phyloP scores from a whole-genome alignment of 495 filamentous ascomycete species.

The Penicillium cinerascens region DNA sequence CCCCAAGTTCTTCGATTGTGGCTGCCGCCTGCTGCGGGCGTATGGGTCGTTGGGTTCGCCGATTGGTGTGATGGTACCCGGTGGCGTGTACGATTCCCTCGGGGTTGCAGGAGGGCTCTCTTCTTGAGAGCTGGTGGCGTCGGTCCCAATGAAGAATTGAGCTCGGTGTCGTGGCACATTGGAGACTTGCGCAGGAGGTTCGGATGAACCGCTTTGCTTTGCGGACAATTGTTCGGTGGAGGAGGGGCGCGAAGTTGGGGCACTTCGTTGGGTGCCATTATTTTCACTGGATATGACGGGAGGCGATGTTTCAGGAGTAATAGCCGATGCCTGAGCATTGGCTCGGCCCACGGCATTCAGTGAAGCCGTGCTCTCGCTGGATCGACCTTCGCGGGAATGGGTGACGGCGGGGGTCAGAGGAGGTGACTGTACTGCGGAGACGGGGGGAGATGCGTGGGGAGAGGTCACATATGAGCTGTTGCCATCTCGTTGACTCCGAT shows the following conservation, averaged over 20 bases:
- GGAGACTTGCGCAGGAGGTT: conserved; percentile 33
- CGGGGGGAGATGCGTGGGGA: conserved; percentile 46
- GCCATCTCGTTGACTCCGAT: conserved; percentile 37
- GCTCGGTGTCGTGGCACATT: conserved; percentile 57
- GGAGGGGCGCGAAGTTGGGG: conserved; percentile 42
- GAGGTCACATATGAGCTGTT: conserved; percentile 40
- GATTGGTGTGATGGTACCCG: conserved; percentile 68
- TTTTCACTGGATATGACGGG: conserved; percentile 31
- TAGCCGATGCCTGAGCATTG: conserved; percentile 63
- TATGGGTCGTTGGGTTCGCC: conserved; percentile 88
- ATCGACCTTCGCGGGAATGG: conserved; percentile 47
- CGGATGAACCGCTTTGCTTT: conserved; percentile 35
- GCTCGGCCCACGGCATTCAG: conserved; percentile 37
- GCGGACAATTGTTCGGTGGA: conserved; percentile 42
- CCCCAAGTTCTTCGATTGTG: conserved; percentile 63
- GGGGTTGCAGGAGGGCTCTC: conserved; percentile 56
- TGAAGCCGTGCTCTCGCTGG: conserved; percentile 25
- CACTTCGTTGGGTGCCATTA: conserved; percentile 28
- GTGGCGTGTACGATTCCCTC: conserved; percentile 54
- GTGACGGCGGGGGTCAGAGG: conserved; percentile 85
- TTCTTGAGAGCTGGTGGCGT: conserved; percentile 44
- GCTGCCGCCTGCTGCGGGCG: conserved; percentile 73
- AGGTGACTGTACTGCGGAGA: conserved; percentile 75
- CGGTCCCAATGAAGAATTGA: conserved; percentile 71
- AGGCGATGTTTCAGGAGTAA: conserved; percentile 48